phyloP scores from a whole-genome alignment of 2,329 filamentous ascomycete species.

The Trichoderma sp. region DNA sequence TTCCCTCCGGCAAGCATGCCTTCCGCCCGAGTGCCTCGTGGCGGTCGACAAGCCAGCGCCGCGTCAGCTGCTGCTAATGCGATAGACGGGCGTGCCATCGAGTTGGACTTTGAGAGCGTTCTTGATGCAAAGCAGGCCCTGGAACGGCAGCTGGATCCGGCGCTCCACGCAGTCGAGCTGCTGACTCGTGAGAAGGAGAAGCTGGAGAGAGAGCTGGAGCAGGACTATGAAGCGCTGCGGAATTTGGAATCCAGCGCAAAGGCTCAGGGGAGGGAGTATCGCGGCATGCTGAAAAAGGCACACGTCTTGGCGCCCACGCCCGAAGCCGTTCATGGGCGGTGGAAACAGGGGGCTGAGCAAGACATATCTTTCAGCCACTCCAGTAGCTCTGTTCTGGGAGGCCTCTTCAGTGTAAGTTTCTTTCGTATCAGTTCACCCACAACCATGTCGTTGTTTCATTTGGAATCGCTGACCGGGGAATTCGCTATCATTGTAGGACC shows the following conservation, averaged over 20 bases:
- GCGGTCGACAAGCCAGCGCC: conserved; percentile 27
- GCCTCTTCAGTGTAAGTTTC: conserved; percentile 32
- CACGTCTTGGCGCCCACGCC: conserved; percentile 54
- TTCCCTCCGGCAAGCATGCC: conserved; percentile 60
- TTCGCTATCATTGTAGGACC: conserved; percentile 37
- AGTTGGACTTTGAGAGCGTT: conserved; percentile 69
- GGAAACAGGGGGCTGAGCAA: conserved; percentile 19
- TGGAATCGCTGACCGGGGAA: neutral
- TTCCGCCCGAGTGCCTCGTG: conserved; percentile 31
- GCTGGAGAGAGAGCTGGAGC: conserved; percentile 59
- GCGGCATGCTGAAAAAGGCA: conserved; percentile 53
- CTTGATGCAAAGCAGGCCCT: conserved; percentile 61
- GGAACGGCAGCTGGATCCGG: conserved; percentile 63
- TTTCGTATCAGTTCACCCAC: neutral
- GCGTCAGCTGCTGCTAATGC: conserved; percentile 32
- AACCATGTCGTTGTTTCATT: neutral
- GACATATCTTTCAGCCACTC: conserved; percentile 24
- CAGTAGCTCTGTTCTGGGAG: neutral
- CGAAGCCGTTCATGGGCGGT: conserved; percentile 23
- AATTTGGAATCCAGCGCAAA: conserved; percentile 60
- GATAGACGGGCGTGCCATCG: conserved; percentile 55
- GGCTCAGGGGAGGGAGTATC: conserved; percentile 56
- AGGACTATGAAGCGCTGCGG: conserved; percentile 56
- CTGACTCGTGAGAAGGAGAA: conserved; percentile 61
- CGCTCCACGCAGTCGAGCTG: conserved; percentile 65